Percentiles rank a stretch among this genome's conserved stretches.
These are phyloP conservation scores for Cyanidiococcus yangmingshanensis DNA, from an alignment of 23 red algal genomes.

Conservation along the genomic window DNA sequence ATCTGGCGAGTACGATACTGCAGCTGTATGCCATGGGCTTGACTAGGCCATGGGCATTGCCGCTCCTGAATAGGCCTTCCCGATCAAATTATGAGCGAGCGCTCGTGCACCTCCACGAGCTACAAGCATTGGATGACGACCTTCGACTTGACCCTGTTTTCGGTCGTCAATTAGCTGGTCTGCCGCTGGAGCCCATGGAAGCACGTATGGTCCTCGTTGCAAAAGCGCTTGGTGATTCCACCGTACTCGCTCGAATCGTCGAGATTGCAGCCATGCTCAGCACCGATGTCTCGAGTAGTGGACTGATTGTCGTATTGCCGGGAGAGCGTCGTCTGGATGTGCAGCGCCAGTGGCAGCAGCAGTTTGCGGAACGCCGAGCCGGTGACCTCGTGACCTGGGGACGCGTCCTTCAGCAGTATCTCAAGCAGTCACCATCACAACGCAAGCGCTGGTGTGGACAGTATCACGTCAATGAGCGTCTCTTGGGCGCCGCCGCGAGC, in stretches of 20 bases:
- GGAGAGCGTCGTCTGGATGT: conserved; percentile 29
- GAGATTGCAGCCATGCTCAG: conserved; percentile 50
- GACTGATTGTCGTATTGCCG: conserved; percentile 34
- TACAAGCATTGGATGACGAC: conserved; percentile 55
- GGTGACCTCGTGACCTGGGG: conserved; percentile 62
- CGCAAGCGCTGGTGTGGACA: conserved; percentile 52
- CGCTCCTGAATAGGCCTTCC: conserved; percentile 34
- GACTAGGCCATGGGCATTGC: conserved; percentile 24
- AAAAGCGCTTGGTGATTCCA: conserved; percentile 32
- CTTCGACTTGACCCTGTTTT: conserved; percentile 33
- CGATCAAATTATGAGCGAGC: conserved; percentile 26
- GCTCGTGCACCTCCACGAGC: conserved; percentile 50
- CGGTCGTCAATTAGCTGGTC: conserved; percentile 51
- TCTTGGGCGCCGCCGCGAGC: conserved; percentile 37
- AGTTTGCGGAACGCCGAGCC: conserved; percentile 6
- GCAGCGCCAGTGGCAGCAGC: conserved; percentile 33
- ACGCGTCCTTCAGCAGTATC: conserved; percentile 41
- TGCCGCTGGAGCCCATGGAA: conserved; percentile 58
- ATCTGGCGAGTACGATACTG: conserved; percentile 13
- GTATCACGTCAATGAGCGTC: conserved; percentile 59
- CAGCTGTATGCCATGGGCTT: conserved; percentile 24
- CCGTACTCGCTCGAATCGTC: conserved; percentile 29
- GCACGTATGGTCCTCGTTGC: conserved; percentile 61
- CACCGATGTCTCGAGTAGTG: conserved; percentile 32
- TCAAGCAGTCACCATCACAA: conserved; percentile 8